Conservation (phyloP, 2,329 filamentous ascomycete species). For the Bimuria novae-zelandiae region DNA sequence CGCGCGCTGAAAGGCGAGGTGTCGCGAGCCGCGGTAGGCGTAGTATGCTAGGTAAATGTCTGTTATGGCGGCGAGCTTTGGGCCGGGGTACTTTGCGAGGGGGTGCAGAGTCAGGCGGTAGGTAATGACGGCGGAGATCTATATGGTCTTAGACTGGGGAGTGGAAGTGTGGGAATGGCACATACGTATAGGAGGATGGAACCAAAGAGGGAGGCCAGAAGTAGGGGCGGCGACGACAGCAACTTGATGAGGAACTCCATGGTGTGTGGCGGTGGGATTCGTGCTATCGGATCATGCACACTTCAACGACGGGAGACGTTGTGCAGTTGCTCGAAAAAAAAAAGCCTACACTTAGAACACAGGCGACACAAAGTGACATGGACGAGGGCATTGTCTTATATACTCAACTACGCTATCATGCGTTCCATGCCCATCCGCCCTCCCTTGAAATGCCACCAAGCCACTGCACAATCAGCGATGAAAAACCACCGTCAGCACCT, state of each 20-base stretch:
- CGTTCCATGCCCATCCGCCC: slow-evolving; percentile 34
- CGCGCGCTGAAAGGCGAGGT: slow-evolving; percentile 71
- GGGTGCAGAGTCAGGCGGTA: slow-evolving; percentile 52
- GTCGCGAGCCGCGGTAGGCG: slow-evolving; percentile 73
- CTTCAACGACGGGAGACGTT: neutral
- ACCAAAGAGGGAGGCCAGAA: slow-evolving; percentile 32
- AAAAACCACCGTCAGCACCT: slow-evolving; percentile 4
- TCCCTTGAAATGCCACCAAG: slow-evolving; percentile 30
- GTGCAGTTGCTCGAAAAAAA: no score
- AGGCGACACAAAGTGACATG: neutral
- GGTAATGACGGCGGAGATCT: slow-evolving; percentile 35
- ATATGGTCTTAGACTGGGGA: slow-evolving; percentile 13
- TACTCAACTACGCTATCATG: slow-evolving; percentile 19
- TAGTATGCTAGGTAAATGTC: slow-evolving; percentile 60
- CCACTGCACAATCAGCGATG: slow-evolving; percentile 1
- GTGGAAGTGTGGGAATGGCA: neutral
- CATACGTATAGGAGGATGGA: slow-evolving; percentile 32
- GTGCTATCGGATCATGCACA: slow-evolving; percentile 1
- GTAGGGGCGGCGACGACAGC: slow-evolving; percentile 30
- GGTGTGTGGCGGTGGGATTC: neutral
- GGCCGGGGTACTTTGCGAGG: slow-evolving; percentile 50
- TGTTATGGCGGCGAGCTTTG: slow-evolving; percentile 45
- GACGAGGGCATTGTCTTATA: no score
- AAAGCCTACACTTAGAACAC: no score
- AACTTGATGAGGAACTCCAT: slow-evolving; percentile 30